Base-by-base conservation (phyloP, 1,284 basidiomycete genomes). In the Spongiforma sp. region DNA sequence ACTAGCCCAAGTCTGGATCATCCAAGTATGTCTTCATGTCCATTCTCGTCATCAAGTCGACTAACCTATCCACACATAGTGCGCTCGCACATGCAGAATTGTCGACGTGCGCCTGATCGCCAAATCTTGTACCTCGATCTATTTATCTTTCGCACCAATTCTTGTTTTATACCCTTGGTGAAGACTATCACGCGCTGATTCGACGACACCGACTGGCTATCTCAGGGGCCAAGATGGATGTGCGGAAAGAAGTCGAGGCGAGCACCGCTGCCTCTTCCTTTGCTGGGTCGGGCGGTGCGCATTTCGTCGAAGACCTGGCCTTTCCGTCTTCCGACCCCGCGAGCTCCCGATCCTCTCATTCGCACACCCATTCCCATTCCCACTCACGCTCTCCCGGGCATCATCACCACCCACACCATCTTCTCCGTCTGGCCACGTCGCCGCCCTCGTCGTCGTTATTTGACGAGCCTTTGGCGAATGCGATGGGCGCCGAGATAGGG, bases 71-170 rank as follows among this genome's bases (percentile, higher is more conserved):
- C n/a, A n/a, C n/a, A n/a, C 55, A 24, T 66, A 92, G 90, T 65
- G 89, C 84, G 78, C 81, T 94, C 3, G 84, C 93, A 1, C 86
- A 90, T 54, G 92, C 91, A 1, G 94, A 96, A 72, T 83, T 96
- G 19, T 91, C 91, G 55, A 94, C 93, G 0, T 87, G 80, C 74
- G 87, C 88, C 3, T 79, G 78, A 8, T 86, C 87, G 3, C 79
- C 83, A 0, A 81, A 78, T 4, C 80, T 93, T 30, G 82, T 93
- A 1, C 90, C 93, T 2, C 83, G 87, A 0, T 83, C 91, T 0
- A 83, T 96, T 46, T 95, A 95, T 74, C 85, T 93, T 17, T 88
- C 89, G 0, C 91, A 93, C 68, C 93, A 95, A 67, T 91, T 95
- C 75, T 82, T 88, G 12, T 96, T 95, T 80, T 85, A 87, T 69